Evolutionary conservation across 495 filamentous ascomycete species (phyloP), one percentile per base, ranked within the genome.

Genomic region (Apodospora peruviana): DNA sequence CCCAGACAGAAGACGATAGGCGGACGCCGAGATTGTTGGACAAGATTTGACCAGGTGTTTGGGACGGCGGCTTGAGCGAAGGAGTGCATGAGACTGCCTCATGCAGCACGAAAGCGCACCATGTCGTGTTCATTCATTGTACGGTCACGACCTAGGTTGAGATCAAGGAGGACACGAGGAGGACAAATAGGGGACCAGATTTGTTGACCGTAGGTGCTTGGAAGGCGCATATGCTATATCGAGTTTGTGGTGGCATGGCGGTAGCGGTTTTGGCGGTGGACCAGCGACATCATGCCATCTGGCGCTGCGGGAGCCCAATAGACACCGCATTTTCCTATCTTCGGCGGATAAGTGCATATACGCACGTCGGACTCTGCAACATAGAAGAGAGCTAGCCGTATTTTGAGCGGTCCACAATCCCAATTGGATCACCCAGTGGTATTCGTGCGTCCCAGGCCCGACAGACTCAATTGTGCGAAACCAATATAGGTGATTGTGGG

Each of bases 271-370:
- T 48, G 50, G 51, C 50, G 58, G 48, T 65, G 52, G 59, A 66
- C 72, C 72, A 72, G 67, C 64, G 58, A 71, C 54, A 64, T 62
- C 21, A 57, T 71, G 72, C 71, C 71, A 75, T 70, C 71, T 73
- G 71, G 72, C 72, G 62, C 48, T 62, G 61, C 64, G 52, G 54
- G 61, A 58, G 53, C 46, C 58, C 53, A 64, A 65, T 68, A 37
- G 55, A 66, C 45, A 56, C 52, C 46, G 52, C 35, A 55, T 58
- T 53, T 57, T 56, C 53, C 52, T 50, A 42, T 58, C 45, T 52
- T 57, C 50, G 53, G 44, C 50, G 58, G 53, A 60, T 57, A 59
- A 52, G 47, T 58, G 62, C 60, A 67, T n/a, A n/a, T 57, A 56
- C 40, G 40, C 40, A 50, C 50, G 57, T 58, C 53, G 51, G 51